phyloP scores from a whole-genome alignment of 2,329 filamentous ascomycete genomes.

The Pseudohalonectria lignicola region DNA sequence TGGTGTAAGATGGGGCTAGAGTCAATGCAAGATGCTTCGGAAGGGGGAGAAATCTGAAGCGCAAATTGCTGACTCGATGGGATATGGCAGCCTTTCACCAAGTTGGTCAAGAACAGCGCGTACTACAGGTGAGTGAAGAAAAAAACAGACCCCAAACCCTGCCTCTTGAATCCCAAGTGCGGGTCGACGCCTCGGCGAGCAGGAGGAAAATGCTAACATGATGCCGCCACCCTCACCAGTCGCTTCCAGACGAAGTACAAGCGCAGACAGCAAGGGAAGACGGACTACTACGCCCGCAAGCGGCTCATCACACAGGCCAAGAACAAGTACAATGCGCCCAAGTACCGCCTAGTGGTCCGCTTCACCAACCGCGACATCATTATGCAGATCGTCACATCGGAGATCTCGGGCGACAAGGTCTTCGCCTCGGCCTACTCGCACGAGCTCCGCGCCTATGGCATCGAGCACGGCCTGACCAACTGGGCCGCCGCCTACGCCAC shows the following conservation, averaged over 20 bases:
- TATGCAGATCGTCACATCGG: slow-evolving; percentile 91
- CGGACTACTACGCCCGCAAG: slow-evolving; percentile 99
- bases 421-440: slow-evolving; percentile 87
- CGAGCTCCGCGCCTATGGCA: slow-evolving; percentile 96
- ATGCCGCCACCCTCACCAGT: no score
- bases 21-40: slow-evolving; percentile 99
- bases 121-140: slow-evolving; percentile 93
- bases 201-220: no score
- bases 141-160: no score
- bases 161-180: no score
- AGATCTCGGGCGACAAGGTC: slow-evolving; percentile 97
- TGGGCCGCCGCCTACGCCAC: slow-evolving; percentile 97
- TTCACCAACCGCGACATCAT: slow-evolving; percentile 99
- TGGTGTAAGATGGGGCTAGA: slow-evolving; percentile 30
- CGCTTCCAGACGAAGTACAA: slow-evolving; percentile 99
- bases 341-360: slow-evolving; percentile 98
- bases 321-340: slow-evolving; percentile 99
- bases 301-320: slow-evolving; percentile 99
- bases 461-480: slow-evolving; percentile 98
- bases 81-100: slow-evolving; percentile 68
- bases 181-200: no score
- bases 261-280: slow-evolving; percentile 92
- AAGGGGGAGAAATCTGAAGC: slow-evolving; percentile 71
- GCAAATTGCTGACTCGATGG: slow-evolving; percentile 98
- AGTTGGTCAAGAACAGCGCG: slow-evolving; percentile 92